These are phyloP conservation scores for Nicotiana rustica DNA, from an alignment of 305 asterid species.

Conservation along the genomic window DNA sequence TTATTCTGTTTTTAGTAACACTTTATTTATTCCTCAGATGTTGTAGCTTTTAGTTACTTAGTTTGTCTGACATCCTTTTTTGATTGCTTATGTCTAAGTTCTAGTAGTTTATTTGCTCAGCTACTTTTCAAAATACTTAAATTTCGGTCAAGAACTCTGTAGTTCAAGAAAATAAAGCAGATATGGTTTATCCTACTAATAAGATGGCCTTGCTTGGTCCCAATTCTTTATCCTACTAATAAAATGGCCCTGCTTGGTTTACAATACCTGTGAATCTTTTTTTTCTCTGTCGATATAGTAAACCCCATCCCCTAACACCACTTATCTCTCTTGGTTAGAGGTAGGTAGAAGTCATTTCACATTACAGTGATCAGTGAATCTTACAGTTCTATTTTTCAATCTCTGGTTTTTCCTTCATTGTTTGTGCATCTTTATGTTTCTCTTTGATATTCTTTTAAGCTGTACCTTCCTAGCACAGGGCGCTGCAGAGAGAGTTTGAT, in stretches of 20 bases:
- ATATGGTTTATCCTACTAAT: background rate
- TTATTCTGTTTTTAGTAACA: too few relatives aligned
- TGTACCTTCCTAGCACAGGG: constrained; percentile 57
- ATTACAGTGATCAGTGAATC: constrained; percentile 18
- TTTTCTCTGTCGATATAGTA: constrained; percentile 2
- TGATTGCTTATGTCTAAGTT: background rate
- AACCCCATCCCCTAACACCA: background rate
- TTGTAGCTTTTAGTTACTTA: background rate
- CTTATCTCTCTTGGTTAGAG: constrained; percentile 16
- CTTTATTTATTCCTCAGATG: background rate
- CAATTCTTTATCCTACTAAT: background rate
- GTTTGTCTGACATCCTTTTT: background rate
- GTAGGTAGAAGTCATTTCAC: constrained; percentile 27
- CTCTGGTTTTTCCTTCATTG: constrained; percentile 31
- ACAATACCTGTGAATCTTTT: background rate
- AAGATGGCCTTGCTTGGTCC: constrained; percentile 3
- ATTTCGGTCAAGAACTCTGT: background rate
- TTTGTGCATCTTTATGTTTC: constrained; percentile 23
- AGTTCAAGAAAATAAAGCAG: background rate
- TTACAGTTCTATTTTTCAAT: constrained; percentile 24
- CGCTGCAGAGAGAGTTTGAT: constrained; percentile 73
- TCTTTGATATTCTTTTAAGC: constrained; percentile 33
- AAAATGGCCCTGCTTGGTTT: constrained; percentile 18
- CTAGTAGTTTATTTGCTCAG: background rate
- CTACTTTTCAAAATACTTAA: background rate